phyloP scores from a whole-genome alignment of 1,284 basidiomycete species.

The Leucoagaricus sp. region DNA sequence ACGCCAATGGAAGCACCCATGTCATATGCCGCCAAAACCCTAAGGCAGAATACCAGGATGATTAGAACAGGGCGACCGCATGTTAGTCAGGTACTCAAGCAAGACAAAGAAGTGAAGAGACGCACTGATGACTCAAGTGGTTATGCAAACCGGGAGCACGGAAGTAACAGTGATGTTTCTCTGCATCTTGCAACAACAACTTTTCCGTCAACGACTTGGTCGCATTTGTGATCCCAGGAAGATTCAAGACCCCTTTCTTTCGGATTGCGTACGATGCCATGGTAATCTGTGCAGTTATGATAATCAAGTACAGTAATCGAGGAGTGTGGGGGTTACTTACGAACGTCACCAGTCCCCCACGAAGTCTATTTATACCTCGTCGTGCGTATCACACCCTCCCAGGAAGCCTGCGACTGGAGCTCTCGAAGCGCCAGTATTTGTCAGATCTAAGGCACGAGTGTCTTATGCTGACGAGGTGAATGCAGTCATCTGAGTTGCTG shows the following conservation, averaged over 20 bases:
- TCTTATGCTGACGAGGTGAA: not conserved
- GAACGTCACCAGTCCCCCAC: not conserved
- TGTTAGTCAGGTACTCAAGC: too few relatives aligned
- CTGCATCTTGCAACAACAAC: slow-evolving; percentile 56
- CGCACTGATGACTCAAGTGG: slow-evolving; percentile 48
- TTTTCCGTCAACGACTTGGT: slow-evolving; percentile 47
- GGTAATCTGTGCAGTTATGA: not conserved
- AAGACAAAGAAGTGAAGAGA: not conserved
- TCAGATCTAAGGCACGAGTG: not conserved
- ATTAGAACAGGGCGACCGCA: not conserved
- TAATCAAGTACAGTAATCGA: not conserved
- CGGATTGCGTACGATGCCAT: slow-evolving; percentile 1
- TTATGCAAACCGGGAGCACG: slow-evolving; percentile 56
- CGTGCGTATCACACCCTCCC: too few relatives aligned
- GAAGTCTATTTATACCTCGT: not conserved
- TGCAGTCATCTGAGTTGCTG: not conserved
- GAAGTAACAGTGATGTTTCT: slow-evolving; percentile 60
- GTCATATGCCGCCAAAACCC: slow-evolving; percentile 65
- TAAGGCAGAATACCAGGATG: slow-evolving; percentile 19
- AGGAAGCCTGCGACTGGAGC: too few relatives aligned
- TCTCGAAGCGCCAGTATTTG: not conserved
- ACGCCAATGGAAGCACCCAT: slow-evolving; percentile 56
- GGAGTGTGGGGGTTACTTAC: not conserved
- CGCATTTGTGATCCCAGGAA: slow-evolving; percentile 51
- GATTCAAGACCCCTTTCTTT: slow-evolving; percentile 41